A percentile compares a stretch with the other conserved stretches of the same genome.
Conservation (phyloP, 1,284 basidiomycete species). For the Ceratobasidium sp. region DNA sequence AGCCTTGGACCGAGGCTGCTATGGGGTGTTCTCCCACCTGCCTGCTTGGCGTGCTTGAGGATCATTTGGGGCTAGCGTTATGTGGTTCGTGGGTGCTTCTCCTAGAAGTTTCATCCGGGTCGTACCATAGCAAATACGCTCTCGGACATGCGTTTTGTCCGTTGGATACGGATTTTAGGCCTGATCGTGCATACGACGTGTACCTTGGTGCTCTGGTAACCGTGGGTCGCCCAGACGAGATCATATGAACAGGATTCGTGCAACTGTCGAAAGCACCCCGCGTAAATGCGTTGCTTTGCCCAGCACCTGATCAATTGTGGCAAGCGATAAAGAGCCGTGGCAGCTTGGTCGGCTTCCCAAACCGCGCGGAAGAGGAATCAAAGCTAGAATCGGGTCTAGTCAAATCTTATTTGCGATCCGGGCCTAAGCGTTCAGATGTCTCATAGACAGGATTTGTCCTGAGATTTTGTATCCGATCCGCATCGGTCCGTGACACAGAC, state of each 20-base stretch:
- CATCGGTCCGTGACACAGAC: too few species aligned
- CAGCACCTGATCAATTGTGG: not conserved
- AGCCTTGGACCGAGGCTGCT: not conserved
- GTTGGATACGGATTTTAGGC: not conserved
- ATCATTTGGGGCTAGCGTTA: not conserved
- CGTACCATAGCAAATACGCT: not conserved
- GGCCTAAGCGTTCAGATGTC: too few species aligned
- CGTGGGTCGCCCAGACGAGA: too few species aligned
- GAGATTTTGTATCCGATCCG: too few species aligned
- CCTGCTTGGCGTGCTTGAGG: not conserved
- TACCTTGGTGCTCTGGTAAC: too few species aligned
- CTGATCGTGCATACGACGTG: not conserved
- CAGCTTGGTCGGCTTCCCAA: slow-evolving; percentile 4
- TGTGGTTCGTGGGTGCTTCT: not conserved
- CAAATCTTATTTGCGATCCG: too few species aligned
- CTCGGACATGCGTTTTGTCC: not conserved
- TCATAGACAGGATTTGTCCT: too few species aligned
- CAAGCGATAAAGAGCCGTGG: not conserved
- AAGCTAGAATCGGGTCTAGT: not conserved
- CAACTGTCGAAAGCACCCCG: too few species aligned
- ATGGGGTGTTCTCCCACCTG: not conserved
- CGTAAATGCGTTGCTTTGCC: not conserved
- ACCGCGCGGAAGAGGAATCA: not conserved
- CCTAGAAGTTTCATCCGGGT: not conserved
- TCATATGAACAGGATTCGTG: too few species aligned